A percentile compares a stretch with the other conserved stretches of the same genome.
Evolutionary conservation across 2,329 filamentous ascomycete genomes (phyloP).

Genomic region (Chaetomiaceae sp.): DNA sequence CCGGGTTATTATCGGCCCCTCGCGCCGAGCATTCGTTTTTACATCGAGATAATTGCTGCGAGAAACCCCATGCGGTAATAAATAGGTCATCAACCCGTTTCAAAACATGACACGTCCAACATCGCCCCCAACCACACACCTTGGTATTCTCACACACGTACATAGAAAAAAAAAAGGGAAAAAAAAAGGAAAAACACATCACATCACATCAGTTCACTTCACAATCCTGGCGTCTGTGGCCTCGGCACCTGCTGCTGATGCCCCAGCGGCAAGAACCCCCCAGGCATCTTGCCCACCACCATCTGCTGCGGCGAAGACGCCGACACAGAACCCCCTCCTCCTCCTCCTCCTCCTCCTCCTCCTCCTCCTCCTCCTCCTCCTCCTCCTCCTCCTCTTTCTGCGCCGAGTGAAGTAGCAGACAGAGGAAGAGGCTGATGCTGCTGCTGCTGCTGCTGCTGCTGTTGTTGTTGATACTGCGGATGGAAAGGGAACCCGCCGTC

Average conservation of each 20-base stretch:
- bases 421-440: background rate
- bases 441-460: background rate
- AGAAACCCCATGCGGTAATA: too few relatives aligned
- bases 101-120: background rate
- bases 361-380: too few relatives aligned
- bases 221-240: slow-evolving; percentile 5
- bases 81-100: too few relatives aligned
- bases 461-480: slow-evolving; percentile 9
- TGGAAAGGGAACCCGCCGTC: slow-evolving; percentile 24
- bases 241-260: background rate
- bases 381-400: too few relatives aligned
- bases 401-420: background rate
- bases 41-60: too few relatives aligned
- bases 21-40: too few relatives aligned
- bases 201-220: too few relatives aligned
- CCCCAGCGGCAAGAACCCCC: slow-evolving; percentile 4
- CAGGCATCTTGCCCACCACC: background rate
- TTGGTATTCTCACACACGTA: background rate
- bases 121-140: too few relatives aligned
- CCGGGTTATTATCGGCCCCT: too few relatives aligned
- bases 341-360: too few relatives aligned
- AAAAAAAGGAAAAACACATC: background rate
- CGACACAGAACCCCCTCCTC: background rate
- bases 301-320: slow-evolving; percentile 6
- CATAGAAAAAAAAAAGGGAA: background rate